Conservation (phyloP, 139 green algal genomes). For the Micractinium sp. region DNA sequence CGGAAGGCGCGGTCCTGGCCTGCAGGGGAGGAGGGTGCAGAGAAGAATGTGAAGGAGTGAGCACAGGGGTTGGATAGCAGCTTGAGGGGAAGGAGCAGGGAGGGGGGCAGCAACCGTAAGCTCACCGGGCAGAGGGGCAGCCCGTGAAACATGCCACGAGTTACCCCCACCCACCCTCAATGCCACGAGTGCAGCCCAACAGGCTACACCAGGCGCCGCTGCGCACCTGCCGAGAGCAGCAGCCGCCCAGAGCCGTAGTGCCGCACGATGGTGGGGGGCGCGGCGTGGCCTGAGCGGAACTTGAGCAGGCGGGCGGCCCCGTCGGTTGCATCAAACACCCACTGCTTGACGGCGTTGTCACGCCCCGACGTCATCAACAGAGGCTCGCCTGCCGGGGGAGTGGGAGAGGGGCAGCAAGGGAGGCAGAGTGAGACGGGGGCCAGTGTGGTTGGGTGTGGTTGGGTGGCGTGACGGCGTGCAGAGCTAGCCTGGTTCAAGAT, state of each 20-base stretch:
- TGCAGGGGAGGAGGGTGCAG: constrained; percentile 14
- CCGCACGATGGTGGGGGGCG: constrained; percentile 77
- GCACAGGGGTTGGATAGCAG: constrained; percentile 19
- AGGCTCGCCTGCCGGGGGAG: constrained; percentile 66
- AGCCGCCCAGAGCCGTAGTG: constrained; percentile 80
- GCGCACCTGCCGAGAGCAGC: constrained; percentile 76
- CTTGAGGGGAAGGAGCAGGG: neutral
- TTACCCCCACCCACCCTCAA: no score
- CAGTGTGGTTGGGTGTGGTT: constrained; percentile 69
- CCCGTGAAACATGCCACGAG: no score
- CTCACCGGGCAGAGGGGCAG: no score
- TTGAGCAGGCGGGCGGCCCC: constrained; percentile 78
- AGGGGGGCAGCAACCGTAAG: neutral
- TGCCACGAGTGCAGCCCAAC: neutral
- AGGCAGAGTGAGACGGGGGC: constrained; percentile 27
- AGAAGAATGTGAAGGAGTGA: neutral
- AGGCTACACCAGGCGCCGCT: neutral
- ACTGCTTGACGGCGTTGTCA: constrained; percentile 98
- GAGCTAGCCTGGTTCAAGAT: no score
- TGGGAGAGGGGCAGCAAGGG: neutral
- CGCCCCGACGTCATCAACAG: constrained; percentile 83
- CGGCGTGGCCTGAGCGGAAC: constrained; percentile 89
- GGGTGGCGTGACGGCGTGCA: neutral
- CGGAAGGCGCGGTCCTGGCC: constrained; percentile 92
- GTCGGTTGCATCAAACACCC: constrained; percentile 85